phyloP scores from a whole-genome alignment of 176 grass and related monocot species.

The Aegilops tauschii region DNA sequence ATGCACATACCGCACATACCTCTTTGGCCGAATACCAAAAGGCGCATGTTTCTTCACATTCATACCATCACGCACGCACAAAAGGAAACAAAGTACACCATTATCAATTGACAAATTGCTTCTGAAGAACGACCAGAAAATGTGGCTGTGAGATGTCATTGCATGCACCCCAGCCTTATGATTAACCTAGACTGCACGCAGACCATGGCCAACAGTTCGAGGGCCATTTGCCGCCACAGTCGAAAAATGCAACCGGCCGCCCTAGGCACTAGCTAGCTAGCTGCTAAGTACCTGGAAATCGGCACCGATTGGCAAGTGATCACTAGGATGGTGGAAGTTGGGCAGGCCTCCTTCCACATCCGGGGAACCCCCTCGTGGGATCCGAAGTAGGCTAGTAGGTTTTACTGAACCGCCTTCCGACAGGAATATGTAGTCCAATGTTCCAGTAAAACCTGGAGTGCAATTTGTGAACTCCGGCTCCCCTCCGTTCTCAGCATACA shows the following conservation, averaged over 20 bases:
- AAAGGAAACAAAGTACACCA: not conserved
- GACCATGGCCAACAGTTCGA: not conserved
- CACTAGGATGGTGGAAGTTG: conserved; percentile 80
- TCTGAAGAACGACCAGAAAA: not conserved
- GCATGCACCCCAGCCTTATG: not conserved
- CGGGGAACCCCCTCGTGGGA: conserved; percentile 49
- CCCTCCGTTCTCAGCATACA: conserved; percentile 75
- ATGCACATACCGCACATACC: too few species aligned
- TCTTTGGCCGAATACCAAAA: not conserved
- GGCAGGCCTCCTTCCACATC: conserved; percentile 73
- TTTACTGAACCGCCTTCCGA: conserved; percentile 42
- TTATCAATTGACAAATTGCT: not conserved
- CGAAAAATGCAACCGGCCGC: not conserved
- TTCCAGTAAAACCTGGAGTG: conserved; percentile 91
- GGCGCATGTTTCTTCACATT: not conserved
- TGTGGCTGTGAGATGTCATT: not conserved
- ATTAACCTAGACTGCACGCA: not conserved
- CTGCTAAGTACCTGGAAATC: conserved; percentile 52
- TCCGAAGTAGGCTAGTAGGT: conserved; percentile 59
- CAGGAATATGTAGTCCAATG: conserved; percentile 79
- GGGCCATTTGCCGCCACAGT: not conserved
- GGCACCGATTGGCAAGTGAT: conserved; percentile 83
- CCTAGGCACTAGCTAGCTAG: conserved; percentile 9
- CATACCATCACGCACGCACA: too few species aligned
- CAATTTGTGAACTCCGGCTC: conserved; percentile 87